Evolutionary conservation across 805 yeast species (phyloP), one percentile per base, ranked within the genome.

Genomic region (Cyberlindnera mississippiensis): DNA sequence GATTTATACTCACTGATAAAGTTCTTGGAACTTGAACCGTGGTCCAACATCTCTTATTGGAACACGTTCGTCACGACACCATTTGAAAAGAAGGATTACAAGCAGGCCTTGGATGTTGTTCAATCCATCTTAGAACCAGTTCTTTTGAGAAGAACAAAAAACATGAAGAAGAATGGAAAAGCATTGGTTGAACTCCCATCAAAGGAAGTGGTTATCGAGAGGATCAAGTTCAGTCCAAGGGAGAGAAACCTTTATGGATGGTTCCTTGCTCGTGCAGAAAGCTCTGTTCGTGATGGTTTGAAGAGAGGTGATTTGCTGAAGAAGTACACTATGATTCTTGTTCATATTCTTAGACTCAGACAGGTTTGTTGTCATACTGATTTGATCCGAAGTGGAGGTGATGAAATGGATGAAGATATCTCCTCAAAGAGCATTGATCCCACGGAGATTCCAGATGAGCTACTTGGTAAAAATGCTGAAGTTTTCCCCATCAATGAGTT

Each of bases 1-100:
- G 98, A 91, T 60, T 63, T 91, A 35, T 90, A 76, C 57, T 82
- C 95, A 6, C 62, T 89, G 37, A 76, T 89, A 14, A 78, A 79
- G 50, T 91, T 82, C 54, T 63, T 91, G 36, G 71, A 79, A 33
- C 63, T 90, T n/a, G 87, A 85, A 51, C 98, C 98, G 1, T 91
- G 97, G 97, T 71, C 81, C 30, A 83, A 84, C 51, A 80, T 85
- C 42, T 72, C 86, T 1, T 82, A 84, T 48, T 91, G 98, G 98
- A 83, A 82, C 51, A 78, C 87, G 13, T 89, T 89, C 58, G 76
- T 91, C 22, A 82, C 96, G 0, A 63, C 72, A 11, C 96, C 96
- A 1, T 90, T 87, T 62, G 93, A 86, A 52, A 80, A 78, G 38
- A 80, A 78, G 50, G 76, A 82, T 24, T 72, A 83, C 17, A 69